phyloP scores from a whole-genome alignment of 371 early-diverging fungal species.

The Syncephalastrum contaminatum region DNA sequence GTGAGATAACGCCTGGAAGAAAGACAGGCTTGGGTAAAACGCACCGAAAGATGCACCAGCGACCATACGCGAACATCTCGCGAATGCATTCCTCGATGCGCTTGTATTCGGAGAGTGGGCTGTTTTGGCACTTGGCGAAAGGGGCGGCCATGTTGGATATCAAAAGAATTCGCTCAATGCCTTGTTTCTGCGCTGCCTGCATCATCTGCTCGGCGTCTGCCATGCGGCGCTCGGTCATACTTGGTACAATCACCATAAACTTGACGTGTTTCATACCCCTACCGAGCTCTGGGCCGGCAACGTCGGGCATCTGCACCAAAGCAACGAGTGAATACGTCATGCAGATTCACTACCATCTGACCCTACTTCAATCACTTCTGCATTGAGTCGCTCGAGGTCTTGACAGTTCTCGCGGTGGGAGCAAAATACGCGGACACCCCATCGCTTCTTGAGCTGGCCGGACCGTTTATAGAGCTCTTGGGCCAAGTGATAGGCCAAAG shows the following conservation, averaged over 20 bases:
- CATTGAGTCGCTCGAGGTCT: background rate
- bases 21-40: background rate
- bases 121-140: background rate
- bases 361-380: too few relatives aligned
- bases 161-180: slow-evolving; percentile 11
- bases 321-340: too few relatives aligned
- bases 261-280: slow-evolving; percentile 12
- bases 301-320: too few relatives aligned
- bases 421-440: slow-evolving; percentile 16
- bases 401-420: background rate
- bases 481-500: slow-evolving; percentile 10
- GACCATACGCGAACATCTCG: slow-evolving; percentile 10
- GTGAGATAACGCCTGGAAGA: background rate
- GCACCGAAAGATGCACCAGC: slow-evolving; percentile 18
- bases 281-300: too few relatives aligned
- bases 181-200: background rate
- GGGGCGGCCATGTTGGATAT: background rate
- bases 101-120: slow-evolving; percentile 4
- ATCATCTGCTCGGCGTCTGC: background rate
- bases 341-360: too few relatives aligned
- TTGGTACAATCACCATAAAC: slow-evolving; percentile 8
- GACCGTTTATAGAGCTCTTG: slow-evolving; percentile 4
- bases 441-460: slow-evolving; percentile 14
- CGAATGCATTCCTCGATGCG: slow-evolving; percentile 12
- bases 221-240: slow-evolving; percentile 1